Evolutionary conservation across 2,329 filamentous ascomycete species (phyloP).

Genomic region (Colletotrichum euphorbiae): DNA sequence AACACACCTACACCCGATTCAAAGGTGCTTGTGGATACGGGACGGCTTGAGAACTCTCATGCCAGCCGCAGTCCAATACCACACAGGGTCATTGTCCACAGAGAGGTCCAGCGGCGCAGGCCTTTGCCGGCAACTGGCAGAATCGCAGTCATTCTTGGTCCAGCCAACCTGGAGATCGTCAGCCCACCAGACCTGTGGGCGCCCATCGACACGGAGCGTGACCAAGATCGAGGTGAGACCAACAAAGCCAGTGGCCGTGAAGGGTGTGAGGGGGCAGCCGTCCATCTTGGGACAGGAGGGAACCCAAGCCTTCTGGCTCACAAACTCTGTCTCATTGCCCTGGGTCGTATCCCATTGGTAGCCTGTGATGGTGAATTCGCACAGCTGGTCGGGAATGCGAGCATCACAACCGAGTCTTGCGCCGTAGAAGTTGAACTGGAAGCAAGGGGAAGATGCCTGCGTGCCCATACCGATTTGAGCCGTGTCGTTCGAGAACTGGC

Average conservation of each 20-base stretch:
- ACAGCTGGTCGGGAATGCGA: constrained; percentile 48
- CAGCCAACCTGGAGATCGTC: constrained; percentile 56
- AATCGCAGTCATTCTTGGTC: constrained; percentile 55
- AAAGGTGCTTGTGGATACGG: constrained; percentile 15
- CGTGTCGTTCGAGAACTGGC: constrained; percentile 47
- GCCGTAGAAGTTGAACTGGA: constrained; percentile 55
- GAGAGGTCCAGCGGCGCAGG: not conserved
- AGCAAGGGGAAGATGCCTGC: constrained; percentile 51
- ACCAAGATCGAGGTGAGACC: constrained; percentile 55
- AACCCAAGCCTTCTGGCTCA: constrained; percentile 52
- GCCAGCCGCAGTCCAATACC: constrained; percentile 23
- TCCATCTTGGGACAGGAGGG: constrained; percentile 52
- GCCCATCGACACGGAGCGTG: constrained; percentile 51
- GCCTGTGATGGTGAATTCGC: constrained; percentile 56
- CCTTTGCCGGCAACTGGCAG: constrained; percentile 50
- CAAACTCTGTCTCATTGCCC: constrained; percentile 46
- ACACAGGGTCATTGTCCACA: constrained; percentile 9
- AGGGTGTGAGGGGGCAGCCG: constrained; percentile 50
- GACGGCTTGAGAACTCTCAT: constrained; percentile 28
- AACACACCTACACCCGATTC: not conserved
- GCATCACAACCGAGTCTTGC: constrained; percentile 51
- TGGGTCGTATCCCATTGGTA: constrained; percentile 51
- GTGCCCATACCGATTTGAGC: constrained; percentile 56
- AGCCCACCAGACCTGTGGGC: constrained; percentile 55
- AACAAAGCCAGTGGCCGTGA: constrained; percentile 52